These are phyloP conservation scores for Dothiorella sarmentorum DNA, from an alignment of 2,329 filamentous ascomycete genomes.

Conservation along the genomic window DNA sequence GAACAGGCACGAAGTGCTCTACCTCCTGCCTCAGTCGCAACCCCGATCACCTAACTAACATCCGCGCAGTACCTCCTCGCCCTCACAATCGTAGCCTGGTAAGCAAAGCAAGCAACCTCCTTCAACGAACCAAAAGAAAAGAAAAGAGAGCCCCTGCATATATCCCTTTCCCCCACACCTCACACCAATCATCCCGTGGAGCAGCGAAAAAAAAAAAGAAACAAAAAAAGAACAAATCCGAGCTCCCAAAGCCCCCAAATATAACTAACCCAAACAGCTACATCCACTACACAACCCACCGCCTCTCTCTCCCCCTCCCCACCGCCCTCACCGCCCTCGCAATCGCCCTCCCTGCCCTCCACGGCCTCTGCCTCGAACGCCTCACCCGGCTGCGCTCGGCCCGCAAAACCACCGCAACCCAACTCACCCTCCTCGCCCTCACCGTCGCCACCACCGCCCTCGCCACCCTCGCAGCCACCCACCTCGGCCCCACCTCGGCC, in stretches of 20 bases:
- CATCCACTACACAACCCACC: slow-evolving; percentile 1
- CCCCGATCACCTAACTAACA: too few relatives aligned
- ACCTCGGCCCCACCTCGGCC: slow-evolving; percentile 25
- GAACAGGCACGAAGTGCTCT: too few relatives aligned
- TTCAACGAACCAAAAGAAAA: neutral
- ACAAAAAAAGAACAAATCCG: too few relatives aligned
- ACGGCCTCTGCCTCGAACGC: slow-evolving; percentile 28
- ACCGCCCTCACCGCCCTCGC: slow-evolving; percentile 33
- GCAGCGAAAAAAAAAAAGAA: too few relatives aligned
- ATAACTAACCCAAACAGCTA: too few relatives aligned
- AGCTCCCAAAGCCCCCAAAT: neutral
- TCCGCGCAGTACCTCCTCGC: slow-evolving; percentile 31
- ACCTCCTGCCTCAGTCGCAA: too few relatives aligned
- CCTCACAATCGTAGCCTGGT: slow-evolving; percentile 34
- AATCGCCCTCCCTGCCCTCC: slow-evolving; percentile 35
- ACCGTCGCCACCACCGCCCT: slow-evolving; percentile 36
- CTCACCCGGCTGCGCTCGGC: slow-evolving; percentile 20
- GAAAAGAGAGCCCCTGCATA: too few relatives aligned
- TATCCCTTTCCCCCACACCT: too few relatives aligned
- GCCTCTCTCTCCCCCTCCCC: slow-evolving; percentile 34
- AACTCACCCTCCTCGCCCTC: slow-evolving; percentile 23
- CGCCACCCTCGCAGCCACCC: slow-evolving; percentile 35
- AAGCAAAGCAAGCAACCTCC: slow-evolving; percentile 7
- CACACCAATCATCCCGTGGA: too few relatives aligned
- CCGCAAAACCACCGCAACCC: neutral